Conservation (phyloP, 2,329 filamentous ascomycete genomes). For the Ceratocystis papillata region DNA sequence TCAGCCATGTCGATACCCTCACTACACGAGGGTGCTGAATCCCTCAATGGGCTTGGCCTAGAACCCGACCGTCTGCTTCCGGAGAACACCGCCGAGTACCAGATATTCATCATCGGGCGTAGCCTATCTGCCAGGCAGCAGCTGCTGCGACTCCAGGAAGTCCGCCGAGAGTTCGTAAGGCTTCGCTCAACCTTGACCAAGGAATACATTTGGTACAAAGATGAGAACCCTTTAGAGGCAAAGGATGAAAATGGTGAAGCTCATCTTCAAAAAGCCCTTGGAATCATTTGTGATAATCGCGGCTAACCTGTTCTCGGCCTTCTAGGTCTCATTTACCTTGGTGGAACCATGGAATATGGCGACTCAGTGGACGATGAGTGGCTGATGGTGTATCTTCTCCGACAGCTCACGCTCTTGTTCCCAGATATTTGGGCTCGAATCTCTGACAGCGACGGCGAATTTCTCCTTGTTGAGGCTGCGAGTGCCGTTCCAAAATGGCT, state of each 20-base stretch:
- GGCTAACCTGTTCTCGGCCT: background rate
- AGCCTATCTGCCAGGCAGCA: constrained; percentile 44
- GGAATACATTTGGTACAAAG: constrained; percentile 92
- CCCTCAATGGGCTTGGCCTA: background rate
- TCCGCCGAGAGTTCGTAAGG: constrained; percentile 57
- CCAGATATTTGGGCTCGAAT: constrained; percentile 70
- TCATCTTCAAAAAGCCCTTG: background rate
- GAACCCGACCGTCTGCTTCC: constrained; percentile 39
- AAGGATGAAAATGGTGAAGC: constrained; percentile 47
- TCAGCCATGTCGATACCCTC: background rate
- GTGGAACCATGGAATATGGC: constrained; percentile 73
- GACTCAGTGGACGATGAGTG: constrained; percentile 97
- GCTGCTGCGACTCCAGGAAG: constrained; percentile 55
- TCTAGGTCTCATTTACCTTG: constrained; percentile 50
- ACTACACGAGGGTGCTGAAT: background rate
- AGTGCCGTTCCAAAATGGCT: constrained; percentile 81
- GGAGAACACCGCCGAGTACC: constrained; percentile 80
- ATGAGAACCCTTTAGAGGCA: constrained; percentile 60
- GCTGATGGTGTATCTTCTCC: constrained; percentile 83
- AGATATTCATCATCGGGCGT: constrained; percentile 58
- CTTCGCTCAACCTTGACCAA: constrained; percentile 56
- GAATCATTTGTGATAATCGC: background rate
- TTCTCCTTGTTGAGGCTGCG: constrained; percentile 86
- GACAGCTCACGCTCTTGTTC: constrained; percentile 65
- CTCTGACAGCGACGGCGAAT: constrained; percentile 85